A percentile compares a stretch with the other conserved stretches of the same genome.
These are phyloP conservation scores for Pseudocercospora crystallina DNA, from an alignment of 2,329 filamentous ascomycete genomes.

Conservation along the genomic window DNA sequence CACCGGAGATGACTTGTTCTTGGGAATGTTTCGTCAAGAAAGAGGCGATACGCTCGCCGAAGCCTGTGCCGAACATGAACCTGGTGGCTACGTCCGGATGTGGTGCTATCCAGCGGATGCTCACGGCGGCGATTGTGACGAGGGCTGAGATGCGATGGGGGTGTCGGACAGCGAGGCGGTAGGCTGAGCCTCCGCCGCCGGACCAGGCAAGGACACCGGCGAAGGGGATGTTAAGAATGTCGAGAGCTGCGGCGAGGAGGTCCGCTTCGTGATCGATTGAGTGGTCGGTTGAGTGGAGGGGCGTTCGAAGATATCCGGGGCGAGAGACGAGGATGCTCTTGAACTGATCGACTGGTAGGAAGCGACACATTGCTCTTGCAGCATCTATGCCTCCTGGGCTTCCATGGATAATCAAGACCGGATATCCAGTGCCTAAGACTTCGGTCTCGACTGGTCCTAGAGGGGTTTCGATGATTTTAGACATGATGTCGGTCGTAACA, in stretches of 20 bases:
- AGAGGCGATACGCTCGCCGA: not conserved
- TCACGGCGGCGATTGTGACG: not conserved
- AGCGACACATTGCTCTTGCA: not conserved
- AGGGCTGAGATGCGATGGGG: not conserved
- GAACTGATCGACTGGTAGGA: not conserved
- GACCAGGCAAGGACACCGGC: not conserved
- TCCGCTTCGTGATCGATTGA: constrained; percentile 1
- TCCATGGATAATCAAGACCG: not conserved
- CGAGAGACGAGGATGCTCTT: not conserved
- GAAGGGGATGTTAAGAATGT: not conserved
- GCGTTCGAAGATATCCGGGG: not conserved
- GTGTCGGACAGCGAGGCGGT: not conserved
- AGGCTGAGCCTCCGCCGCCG: not conserved
- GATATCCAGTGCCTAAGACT: not conserved
- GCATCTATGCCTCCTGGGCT: not conserved
- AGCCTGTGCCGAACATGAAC: not conserved
- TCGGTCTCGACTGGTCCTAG: no score
- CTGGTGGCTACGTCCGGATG: not conserved
- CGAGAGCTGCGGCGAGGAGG: not conserved
- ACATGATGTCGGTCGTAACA: no score
- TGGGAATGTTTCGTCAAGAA: not conserved
- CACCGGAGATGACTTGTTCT: not conserved
- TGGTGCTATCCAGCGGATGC: not conserved
- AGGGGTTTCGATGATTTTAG: no score
- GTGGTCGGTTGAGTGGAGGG: not conserved